phyloP scores from a whole-genome alignment of 176 grass and related monocot species.

The Chrysopogon serrulatus region DNA sequence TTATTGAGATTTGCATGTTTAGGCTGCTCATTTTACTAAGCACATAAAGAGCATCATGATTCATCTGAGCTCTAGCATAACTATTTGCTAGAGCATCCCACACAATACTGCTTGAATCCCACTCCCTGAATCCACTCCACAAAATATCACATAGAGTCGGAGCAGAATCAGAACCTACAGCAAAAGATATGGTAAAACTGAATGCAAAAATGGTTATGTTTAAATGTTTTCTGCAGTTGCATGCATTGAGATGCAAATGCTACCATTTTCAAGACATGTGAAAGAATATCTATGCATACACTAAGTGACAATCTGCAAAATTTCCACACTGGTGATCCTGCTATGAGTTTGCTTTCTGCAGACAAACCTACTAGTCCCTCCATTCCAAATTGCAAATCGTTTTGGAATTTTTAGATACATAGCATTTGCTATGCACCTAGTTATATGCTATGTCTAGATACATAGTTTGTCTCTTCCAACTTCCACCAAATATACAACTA shows the following conservation, averaged over 20 bases:
- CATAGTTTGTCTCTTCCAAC: background rate
- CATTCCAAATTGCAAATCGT: background rate
- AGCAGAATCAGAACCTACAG: constrained; percentile 61
- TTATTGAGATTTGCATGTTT: constrained; percentile 66
- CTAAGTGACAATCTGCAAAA: background rate
- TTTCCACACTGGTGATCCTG: background rate
- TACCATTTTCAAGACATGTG: background rate
- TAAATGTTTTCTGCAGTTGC: background rate
- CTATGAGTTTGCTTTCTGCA: background rate
- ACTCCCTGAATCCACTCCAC: constrained; percentile 47
- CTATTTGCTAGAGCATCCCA: constrained; percentile 83
- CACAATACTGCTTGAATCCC: constrained; percentile 32
- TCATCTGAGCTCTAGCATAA: constrained; percentile 62
- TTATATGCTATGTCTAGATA: background rate
- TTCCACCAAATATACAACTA: background rate
- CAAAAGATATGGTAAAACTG: background rate
- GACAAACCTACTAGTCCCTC: background rate
- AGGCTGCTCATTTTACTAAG: constrained; percentile 78
- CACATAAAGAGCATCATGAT: constrained; percentile 69
- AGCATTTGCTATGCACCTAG: background rate
- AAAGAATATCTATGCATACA: background rate
- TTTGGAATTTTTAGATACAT: background rate
- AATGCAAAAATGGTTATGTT: background rate
- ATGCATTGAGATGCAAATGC: background rate
- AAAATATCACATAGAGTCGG: constrained; percentile 50